phyloP scores from a whole-genome alignment of 306 rosid genomes.

The Fragaria iinumae region DNA sequence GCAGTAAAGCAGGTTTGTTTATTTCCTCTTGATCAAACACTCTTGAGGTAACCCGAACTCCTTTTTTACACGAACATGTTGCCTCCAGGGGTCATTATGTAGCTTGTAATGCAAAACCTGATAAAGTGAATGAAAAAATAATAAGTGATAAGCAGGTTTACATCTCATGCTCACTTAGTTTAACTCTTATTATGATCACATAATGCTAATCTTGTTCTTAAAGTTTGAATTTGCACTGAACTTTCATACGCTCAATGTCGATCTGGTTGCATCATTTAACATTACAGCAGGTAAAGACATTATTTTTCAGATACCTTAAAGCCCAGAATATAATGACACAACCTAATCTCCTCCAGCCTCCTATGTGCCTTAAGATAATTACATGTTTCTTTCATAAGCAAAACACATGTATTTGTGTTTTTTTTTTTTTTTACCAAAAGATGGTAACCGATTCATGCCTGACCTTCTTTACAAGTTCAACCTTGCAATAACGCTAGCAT shows the following conservation, averaged over 20 bases:
- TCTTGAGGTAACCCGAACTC: constrained; percentile 63
- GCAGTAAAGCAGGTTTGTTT: constrained; percentile 24
- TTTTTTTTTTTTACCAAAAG: neutral
- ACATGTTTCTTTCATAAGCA: neutral
- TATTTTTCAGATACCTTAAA: neutral
- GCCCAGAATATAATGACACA: neutral
- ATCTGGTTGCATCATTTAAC: neutral
- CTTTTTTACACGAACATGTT: constrained; percentile 38
- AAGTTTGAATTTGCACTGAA: neutral
- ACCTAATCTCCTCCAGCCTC: neutral
- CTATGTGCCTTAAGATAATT: neutral
- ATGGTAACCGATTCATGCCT: neutral
- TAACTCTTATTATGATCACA: neutral
- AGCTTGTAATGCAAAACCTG: constrained; percentile 87
- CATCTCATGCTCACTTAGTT: neutral
- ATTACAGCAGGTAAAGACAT: neutral
- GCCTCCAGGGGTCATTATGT: constrained; percentile 87
- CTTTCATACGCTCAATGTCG: neutral
- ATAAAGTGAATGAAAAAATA: constrained; percentile 13
- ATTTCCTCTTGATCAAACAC: constrained; percentile 46
- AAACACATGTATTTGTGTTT: neutral
- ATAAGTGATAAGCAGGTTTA: constrained; percentile 29
- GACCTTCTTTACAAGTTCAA: neutral
- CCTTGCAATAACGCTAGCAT: neutral
- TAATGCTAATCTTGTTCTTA: neutral